A percentile compares a stretch with the other conserved stretches of the same genome.
These are phyloP conservation scores for Physcomitrium patens DNA, from an alignment of 225 moss, liverwort and hornwort genomes.

Conservation along the genomic window DNA sequence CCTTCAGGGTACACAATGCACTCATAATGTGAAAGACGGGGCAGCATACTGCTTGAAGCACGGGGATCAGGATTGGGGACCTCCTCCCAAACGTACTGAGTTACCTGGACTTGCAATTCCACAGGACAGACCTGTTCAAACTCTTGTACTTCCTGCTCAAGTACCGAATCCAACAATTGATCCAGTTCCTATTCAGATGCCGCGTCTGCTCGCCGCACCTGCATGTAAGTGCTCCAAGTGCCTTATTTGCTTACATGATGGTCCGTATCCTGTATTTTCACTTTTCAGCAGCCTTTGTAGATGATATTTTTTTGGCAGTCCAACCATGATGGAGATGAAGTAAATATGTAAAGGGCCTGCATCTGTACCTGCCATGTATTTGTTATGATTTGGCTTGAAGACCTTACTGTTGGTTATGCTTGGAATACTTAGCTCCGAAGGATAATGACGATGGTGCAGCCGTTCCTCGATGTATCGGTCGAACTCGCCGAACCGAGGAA, in stretches of 20 bases:
- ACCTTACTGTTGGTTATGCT: constrained; percentile 26
- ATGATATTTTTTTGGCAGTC: too few relatives aligned
- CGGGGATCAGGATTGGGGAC: constrained; percentile 37
- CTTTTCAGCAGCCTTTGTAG: constrained; percentile 6
- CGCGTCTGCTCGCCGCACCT: neutral
- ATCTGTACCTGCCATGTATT: constrained; percentile 4
- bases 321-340: too few relatives aligned
- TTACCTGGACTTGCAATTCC: constrained; percentile 8
- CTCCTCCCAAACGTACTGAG: constrained; percentile 27
- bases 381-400: neutral
- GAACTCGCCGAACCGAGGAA: constrained; percentile 66
- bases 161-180: constrained; percentile 8
- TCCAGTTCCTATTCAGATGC: constrained; percentile 26
- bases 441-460: constrained; percentile 20
- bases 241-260: neutral
- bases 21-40: constrained; percentile 67
- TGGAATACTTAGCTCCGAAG: constrained; percentile 28
- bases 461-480: constrained; percentile 55
- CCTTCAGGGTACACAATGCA: constrained; percentile 58
- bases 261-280: neutral
- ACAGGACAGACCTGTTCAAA: constrained; percentile 19
- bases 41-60: constrained; percentile 67
- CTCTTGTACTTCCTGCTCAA: neutral
- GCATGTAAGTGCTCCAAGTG: constrained; percentile 33
- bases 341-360: neutral